These are phyloP conservation scores for Fistulinella staudtii DNA, from an alignment of 1,284 basidiomycete genomes.

Conservation along the genomic window DNA sequence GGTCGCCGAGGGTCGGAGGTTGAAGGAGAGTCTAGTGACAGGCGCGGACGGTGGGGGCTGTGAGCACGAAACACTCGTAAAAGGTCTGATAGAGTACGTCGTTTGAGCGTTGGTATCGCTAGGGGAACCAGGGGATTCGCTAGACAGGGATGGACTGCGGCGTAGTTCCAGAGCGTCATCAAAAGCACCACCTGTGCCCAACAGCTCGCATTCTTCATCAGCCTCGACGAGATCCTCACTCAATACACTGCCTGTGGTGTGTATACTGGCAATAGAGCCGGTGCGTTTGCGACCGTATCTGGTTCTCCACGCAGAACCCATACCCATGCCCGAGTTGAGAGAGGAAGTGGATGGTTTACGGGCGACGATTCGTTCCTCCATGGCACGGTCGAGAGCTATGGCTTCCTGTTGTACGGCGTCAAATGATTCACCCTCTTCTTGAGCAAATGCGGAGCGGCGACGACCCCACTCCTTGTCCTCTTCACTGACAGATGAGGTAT, in stretches of 20 bases:
- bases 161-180: conserved; percentile 43
- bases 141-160: conserved; percentile 33
- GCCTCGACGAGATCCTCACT: conserved; percentile 80
- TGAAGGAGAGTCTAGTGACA: conserved; percentile 46
- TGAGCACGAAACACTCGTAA: conserved; percentile 5
- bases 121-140: conserved; percentile 33
- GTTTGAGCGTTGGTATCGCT: conserved; percentile 20
- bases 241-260: conserved; percentile 61
- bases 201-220: conserved; percentile 68
- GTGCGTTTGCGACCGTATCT: conserved; percentile 67
- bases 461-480: conserved; percentile 84
- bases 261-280: conserved; percentile 66
- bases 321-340: conserved; percentile 57
- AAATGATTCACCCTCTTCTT: conserved; percentile 56
- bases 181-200: conserved; percentile 66
- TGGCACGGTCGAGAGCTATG: conserved; percentile 71
- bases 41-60: conserved; percentile 35
- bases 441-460: conserved; percentile 50
- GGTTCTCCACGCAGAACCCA: conserved; percentile 62
- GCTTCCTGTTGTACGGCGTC: conserved; percentile 68
- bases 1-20: conserved; percentile 43
- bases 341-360: conserved; percentile 69
- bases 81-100: conserved; percentile 9
- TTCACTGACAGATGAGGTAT: conserved; percentile 50
- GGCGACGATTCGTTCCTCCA: conserved; percentile 74